phyloP scores from a whole-genome alignment of 106 monocot species.

The Ottelia alismoides region DNA sequence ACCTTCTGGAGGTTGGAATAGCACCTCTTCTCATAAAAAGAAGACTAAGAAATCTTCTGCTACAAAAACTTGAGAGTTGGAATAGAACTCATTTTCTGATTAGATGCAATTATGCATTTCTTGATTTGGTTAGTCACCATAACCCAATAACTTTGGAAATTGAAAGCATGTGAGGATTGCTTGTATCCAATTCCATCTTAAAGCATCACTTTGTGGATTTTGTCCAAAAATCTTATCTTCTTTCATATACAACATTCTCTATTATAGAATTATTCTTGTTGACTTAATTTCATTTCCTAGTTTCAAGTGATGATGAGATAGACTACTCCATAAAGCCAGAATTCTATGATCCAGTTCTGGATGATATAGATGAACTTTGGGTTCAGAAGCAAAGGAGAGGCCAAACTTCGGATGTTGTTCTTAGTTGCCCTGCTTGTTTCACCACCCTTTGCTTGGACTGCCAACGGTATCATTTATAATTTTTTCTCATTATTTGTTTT shows the following conservation, averaged over 20 bases:
- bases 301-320: conserved; percentile 93
- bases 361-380: conserved; percentile 79
- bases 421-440: conserved; percentile 96
- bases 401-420: conserved; percentile 61
- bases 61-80: too few relatives aligned
- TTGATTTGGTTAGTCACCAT: too few relatives aligned
- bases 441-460: conserved; percentile 93
- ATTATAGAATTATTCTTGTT: not conserved
- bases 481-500: too few relatives aligned
- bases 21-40: too few relatives aligned
- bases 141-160: too few relatives aligned
- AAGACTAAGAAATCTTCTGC: too few relatives aligned
- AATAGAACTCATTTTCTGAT: too few relatives aligned
- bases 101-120: too few relatives aligned
- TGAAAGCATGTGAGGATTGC: too few relatives aligned
- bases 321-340: conserved; percentile 85
- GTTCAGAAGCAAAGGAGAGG: conserved; percentile 63
- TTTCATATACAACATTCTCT: not conserved
- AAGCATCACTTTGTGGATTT: too few relatives aligned
- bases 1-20: too few relatives aligned
- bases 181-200: too few relatives aligned
- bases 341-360: conserved; percentile 76
- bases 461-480: conserved; percentile 85
- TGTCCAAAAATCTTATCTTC: not conserved
- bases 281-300: conserved; percentile 28